Evolutionary conservation across 495 filamentous ascomycete genomes (phyloP).

Genomic region (Immersiella caudata): DNA sequence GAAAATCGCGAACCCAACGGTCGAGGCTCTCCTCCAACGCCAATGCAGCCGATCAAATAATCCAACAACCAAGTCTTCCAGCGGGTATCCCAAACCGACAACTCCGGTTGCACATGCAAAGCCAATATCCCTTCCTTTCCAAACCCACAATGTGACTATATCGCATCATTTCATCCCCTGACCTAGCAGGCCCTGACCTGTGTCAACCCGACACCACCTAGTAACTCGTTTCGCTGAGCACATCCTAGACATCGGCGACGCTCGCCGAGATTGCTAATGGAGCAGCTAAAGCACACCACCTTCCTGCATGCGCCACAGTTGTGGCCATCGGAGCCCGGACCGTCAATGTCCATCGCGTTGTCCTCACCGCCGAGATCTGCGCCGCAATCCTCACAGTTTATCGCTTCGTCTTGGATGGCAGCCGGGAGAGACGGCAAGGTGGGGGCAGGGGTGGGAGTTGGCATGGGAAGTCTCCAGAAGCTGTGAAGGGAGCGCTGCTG

Average conservation of each 20-base stretch:
- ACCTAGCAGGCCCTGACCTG: background rate
- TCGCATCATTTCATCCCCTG: background rate
- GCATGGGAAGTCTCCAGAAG: constrained; percentile 49
- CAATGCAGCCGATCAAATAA: background rate
- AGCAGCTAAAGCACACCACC: constrained; percentile 52
- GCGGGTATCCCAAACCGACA: constrained; percentile 7
- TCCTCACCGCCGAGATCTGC: constrained; percentile 30
- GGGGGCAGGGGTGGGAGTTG: constrained; percentile 24
- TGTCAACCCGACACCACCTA: constrained; percentile 11
- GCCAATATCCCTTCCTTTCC: background rate
- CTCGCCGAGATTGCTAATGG: constrained; percentile 50
- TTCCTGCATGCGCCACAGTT: constrained; percentile 47
- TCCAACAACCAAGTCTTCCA: background rate
- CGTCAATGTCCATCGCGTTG: constrained; percentile 34
- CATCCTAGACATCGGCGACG: constrained; percentile 49
- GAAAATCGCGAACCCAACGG: background rate
- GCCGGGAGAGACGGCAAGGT: constrained; percentile 3
- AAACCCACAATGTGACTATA: background rate
- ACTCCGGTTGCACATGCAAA: constrained; percentile 1
- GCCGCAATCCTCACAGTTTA: constrained; percentile 51
- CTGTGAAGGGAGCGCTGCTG: constrained; percentile 50
- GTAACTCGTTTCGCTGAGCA: constrained; percentile 38
- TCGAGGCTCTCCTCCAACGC: background rate
- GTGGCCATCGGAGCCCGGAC: constrained; percentile 26
- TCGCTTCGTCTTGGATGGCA: constrained; percentile 21